These are phyloP conservation scores for Cyberlindnera amylophila DNA, from an alignment of 805 yeast species.

Conservation along the genomic window DNA sequence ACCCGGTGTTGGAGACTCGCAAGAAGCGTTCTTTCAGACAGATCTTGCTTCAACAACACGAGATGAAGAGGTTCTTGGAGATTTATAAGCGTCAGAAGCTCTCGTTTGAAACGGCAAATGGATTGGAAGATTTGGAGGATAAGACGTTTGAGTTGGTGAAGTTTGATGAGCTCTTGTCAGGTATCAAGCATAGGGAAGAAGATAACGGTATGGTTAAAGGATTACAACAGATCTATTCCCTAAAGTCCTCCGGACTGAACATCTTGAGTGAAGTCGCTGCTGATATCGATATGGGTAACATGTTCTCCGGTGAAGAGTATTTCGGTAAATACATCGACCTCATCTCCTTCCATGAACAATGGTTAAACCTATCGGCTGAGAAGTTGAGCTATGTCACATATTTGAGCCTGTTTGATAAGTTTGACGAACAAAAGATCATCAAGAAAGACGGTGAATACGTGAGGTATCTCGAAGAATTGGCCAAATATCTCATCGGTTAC, in stretches of 20 bases:
- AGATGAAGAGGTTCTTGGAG: constrained; percentile 48
- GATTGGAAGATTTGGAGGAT: constrained; percentile 22
- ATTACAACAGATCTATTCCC: constrained; percentile 14
- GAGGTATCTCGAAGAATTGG: constrained; percentile 39
- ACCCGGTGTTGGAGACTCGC: constrained; percentile 33
- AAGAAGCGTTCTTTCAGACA: constrained; percentile 42
- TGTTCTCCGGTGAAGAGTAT: constrained; percentile 58
- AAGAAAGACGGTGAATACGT: constrained; percentile 24
- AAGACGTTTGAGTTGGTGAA: constrained; percentile 29
- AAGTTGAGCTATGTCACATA: constrained; percentile 48
- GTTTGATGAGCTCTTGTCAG: constrained; percentile 36
- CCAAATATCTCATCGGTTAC: constrained; percentile 47
- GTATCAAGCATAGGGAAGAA: constrained; percentile 29
- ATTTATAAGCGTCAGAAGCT: constrained; percentile 34
- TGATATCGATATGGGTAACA: constrained; percentile 41
- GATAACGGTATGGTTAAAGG: constrained; percentile 26
- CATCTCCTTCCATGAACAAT: constrained; percentile 44
- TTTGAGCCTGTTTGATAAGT: constrained; percentile 41
- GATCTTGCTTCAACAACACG: constrained; percentile 61
- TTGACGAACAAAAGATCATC: constrained; percentile 28
- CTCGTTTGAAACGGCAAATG: not conserved
- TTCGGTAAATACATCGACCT: constrained; percentile 67
- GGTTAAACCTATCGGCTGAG: constrained; percentile 43
- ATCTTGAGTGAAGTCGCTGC: constrained; percentile 49
- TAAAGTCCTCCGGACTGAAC: constrained; percentile 21